Conservation (phyloP, 2,329 filamentous ascomycete genomes). For the Geosmithia morbida region DNA sequence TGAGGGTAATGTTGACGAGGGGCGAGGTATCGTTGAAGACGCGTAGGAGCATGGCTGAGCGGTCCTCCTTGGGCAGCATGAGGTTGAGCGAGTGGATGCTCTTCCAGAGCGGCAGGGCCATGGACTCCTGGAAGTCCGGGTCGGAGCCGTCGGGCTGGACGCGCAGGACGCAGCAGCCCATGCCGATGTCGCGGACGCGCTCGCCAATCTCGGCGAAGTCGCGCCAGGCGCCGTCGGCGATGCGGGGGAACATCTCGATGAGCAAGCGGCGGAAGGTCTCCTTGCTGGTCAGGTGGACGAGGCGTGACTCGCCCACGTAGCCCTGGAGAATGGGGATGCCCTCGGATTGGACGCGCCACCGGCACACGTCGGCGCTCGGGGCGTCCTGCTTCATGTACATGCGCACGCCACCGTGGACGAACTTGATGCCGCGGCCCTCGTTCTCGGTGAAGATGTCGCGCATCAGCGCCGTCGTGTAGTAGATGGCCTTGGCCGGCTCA, state of each 20-base stretch:
- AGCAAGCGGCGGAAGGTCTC: conserved; percentile 71
- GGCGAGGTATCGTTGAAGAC: conserved; percentile 84
- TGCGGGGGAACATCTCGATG: conserved; percentile 92
- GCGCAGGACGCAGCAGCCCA: conserved; percentile 85
- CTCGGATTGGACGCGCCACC: conserved; percentile 92
- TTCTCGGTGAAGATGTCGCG: conserved; percentile 78
- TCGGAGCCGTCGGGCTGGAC: conserved; percentile 61
- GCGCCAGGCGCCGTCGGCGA: conserved; percentile 59
- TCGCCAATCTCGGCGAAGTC: conserved; percentile 79
- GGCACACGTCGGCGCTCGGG: conserved; percentile 71
- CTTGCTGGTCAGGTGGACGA: conserved; percentile 62
- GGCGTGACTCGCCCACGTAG: conserved; percentile 68
- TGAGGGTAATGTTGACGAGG: conserved; percentile 54
- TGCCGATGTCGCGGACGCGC: conserved; percentile 60
- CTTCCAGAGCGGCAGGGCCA: conserved; percentile 89
- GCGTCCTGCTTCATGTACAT: conserved; percentile 99
- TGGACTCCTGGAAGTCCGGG: conserved; percentile 51
- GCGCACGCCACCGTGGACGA: conserved; percentile 92
- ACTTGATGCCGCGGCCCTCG: conserved; percentile 82
- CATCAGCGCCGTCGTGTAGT: conserved; percentile 79
- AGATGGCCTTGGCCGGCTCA: conserved; percentile 83
- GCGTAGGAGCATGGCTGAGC: conserved; percentile 78
- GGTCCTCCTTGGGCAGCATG: conserved; percentile 96
- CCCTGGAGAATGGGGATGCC: conserved; percentile 83
- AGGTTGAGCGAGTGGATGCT: conserved; percentile 85